A percentile compares a stretch with the other conserved stretches of the same genome.
Conservation (phyloP, 169 alveolate genomes). For the Plasmodium berghei region DNA sequence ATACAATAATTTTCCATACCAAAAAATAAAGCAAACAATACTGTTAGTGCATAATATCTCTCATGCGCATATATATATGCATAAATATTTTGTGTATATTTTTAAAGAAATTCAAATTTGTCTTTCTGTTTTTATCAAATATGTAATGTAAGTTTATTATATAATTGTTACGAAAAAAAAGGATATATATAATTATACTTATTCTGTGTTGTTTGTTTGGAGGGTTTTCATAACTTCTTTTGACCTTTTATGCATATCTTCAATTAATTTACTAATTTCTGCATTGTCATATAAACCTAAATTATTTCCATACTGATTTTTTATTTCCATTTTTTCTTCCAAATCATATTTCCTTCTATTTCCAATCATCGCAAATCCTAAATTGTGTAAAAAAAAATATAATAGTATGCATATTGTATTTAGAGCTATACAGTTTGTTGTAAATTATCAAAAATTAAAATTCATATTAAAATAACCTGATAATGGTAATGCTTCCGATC, state of each 20-base stretch:
- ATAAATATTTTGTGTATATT: too few relatives aligned
- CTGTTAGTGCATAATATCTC: too few relatives aligned
- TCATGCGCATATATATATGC: too few relatives aligned
- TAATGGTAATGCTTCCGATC: constrained; percentile 86
- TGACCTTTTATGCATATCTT: constrained; percentile 74
- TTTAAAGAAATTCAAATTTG: too few relatives aligned
- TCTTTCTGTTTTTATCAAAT: too few relatives aligned
- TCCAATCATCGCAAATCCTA: constrained; percentile 83
- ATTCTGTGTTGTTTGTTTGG: constrained; percentile 71
- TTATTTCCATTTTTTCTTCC: constrained; percentile 76
- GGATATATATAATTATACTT: too few relatives aligned
- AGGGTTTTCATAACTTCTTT: constrained; percentile 79
- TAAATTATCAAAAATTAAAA: neutral
- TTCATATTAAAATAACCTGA: constrained; percentile 77
- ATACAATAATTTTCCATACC: too few relatives aligned
- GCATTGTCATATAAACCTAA: constrained; percentile 32
- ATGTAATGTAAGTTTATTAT: too few relatives aligned
- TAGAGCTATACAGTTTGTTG: neutral
- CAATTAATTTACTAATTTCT: constrained; percentile 74
- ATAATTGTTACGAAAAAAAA: too few relatives aligned
- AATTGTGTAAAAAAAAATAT: neutral
- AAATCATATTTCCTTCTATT: constrained; percentile 81
- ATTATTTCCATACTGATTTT: constrained; percentile 59
- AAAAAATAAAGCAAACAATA: too few relatives aligned
- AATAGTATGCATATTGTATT: neutral